Conservation (phyloP, 2,329 filamentous ascomycete species). For the Venturia effusa region DNA sequence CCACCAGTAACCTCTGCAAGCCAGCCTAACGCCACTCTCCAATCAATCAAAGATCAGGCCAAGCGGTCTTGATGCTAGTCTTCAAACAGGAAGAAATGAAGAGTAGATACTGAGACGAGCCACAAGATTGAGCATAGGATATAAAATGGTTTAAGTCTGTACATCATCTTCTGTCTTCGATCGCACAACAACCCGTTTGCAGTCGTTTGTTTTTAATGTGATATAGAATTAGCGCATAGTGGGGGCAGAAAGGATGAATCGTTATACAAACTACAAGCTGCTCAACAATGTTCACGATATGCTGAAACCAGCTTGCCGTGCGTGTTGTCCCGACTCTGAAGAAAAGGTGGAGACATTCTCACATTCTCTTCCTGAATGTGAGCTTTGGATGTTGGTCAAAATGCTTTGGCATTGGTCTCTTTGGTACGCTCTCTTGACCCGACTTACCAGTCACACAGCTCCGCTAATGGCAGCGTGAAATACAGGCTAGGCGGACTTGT, state of each 20-base stretch:
- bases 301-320: too few relatives aligned
- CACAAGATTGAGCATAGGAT: background rate
- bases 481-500: too few relatives aligned
- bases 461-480: too few relatives aligned
- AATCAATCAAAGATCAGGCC: conserved; percentile 1
- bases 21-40: background rate
- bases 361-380: too few relatives aligned
- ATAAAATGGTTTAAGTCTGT: background rate
- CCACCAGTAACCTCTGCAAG: conserved; percentile 3
- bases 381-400: too few relatives aligned
- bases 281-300: background rate
- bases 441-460: too few relatives aligned
- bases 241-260: background rate
- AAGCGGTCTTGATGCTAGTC: background rate
- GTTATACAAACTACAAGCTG: background rate
- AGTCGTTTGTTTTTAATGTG: background rate
- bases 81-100: background rate
- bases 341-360: too few relatives aligned
- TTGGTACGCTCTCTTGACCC: too few relatives aligned
- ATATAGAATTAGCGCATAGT: background rate
- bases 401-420: too few relatives aligned
- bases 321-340: too few relatives aligned
- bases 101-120: background rate
- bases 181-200: background rate
- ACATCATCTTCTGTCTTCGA: background rate